Evolutionary conservation across 139 green algal genomes (phyloP), one percentile per base, ranked within the genome.

Genomic region (Coelastrella sp.): DNA sequence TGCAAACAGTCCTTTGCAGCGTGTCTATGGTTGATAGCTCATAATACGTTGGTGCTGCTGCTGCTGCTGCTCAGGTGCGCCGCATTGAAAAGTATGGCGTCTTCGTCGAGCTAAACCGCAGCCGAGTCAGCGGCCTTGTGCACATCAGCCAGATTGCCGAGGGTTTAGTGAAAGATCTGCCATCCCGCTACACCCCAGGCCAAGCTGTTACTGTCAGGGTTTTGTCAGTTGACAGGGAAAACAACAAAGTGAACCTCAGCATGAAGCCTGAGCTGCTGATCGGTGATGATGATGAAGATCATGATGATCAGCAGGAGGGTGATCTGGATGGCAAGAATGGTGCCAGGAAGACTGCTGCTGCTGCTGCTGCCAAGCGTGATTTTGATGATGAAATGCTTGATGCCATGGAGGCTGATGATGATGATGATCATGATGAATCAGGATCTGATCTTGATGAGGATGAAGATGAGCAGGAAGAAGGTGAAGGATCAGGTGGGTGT

Each of bases 31-130:
- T n/a, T n/a, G n/a, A n/a, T n/a, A n/a, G n/a, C n/a, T n/a, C n/a
- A n/a, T 6, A 27, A 43, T 6, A 6, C 64, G 51, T 34, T 76
- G 34, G 1, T 34, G 9, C 67, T 34, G 30, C 17, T 66, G n/a
- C 43, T 64, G 43, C 43, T 79, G 30, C 48, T 48, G 21, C 57
- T 8, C 64, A 85, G 79, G 83, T 98, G 34, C 92, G 91, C 66
- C 86, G 91, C 0, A 90, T 96, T 25, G 92, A 98, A 87, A 67
- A 81, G 13, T 98, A 92, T 73, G 96, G 96, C n/a, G 91, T 98
- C 59, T 98, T 99, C 87, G 89, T 99, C 8, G 86, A 92, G 43
- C 69, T 98, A 25, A 88, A 91, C n/a, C 66, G 78, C 50, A 89
- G 66, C 73, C 43, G 27, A 5, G 62, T 86, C 25, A 89, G 81